Base-by-base conservation (phyloP, 2,329 filamentous ascomycete species). In the Allantophomopsis cytisporea region DNA sequence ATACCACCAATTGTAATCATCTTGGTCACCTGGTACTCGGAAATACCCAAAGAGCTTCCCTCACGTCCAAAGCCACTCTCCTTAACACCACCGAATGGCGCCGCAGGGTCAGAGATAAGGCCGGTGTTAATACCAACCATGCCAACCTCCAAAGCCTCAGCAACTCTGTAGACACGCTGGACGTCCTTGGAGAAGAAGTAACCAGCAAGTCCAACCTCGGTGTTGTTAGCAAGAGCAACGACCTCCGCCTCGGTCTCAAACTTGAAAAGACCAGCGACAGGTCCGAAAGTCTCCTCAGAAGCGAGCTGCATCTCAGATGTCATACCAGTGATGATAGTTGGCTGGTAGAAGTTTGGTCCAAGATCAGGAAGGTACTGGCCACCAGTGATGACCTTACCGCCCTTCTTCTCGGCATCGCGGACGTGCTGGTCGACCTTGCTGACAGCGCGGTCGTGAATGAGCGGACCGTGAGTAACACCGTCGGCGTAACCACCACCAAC, bases 231-330 rank as follows among this genome's bases (percentile, higher is more conserved):
- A 47, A 89, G 63, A 45, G 73, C 68, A 21, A 96, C 76, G 5
- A 94, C 91, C 53, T 96, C 88, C 39, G 82, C 79, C 62, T 96
- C 91, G 0, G 80, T 86, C 36, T 84, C 73, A 55, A 96, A 98
- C 37, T 78, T 72, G 66, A 95, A 95, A 12, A 96, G 62, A 1
- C 83, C 89, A 0, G 88, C 89, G 0, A 96, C 83, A 2, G 91
- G 91, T 0, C 91, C 91, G 56, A 98, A 98, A 0, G 89, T 98
- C 67, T 98, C 91, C 60, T 96, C 89, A 2, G 66, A 66, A 4
- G 84, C 80, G 49, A 96, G 71, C 43, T 74, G 70, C 91, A 96
- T 96, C 33, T 88, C 77, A 42, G 71, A 66, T 10, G 70, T 94
- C 80, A 94, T 89, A 45, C 83, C 83, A 8, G 83, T 80, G 44